Evolutionary conservation across 441 rosid species (phyloP), one percentile per base, ranked within the genome.

Genomic region (Monsonia emarginata): DNA sequence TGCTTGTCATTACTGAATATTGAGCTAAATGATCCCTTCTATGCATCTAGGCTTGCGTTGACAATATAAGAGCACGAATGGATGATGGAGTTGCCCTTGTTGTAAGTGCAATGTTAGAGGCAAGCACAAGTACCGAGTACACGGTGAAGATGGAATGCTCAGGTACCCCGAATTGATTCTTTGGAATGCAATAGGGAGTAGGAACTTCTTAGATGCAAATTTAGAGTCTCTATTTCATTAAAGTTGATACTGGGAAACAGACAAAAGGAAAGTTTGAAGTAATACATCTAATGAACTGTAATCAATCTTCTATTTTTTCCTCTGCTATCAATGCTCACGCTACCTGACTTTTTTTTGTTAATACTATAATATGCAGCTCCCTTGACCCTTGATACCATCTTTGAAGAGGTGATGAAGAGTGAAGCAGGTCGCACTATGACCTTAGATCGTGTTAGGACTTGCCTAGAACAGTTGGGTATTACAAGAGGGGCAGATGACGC

Each of bases 351-450:
- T 13, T 22, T 54, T 22, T 36, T 36, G 14, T 36, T 44, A 38
- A 46, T 54, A 25, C 63, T 68, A 42, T 73, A 36, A 68, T 65
- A 70, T 86, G 72, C 84, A 90, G 96, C 65, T 81, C 80, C 91
- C 1, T 70, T 90, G 74, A 83, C 88, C 8, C 27, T 86, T 60
- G 78, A 81, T 76, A 71, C 95, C 65, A 88, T 90, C 44, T 93
- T 82, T 63, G 96, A 85, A 72, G 98, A 90, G 82, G 88, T 90
- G 67, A 87, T 88, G 78, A 86, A 87, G 80, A 82, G 76, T 69
- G 91, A 84, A 77, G 87, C 76, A 56, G 95, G 91, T 63, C 91
- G 87, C 46, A 77, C 77, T 64, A 81, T 88, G 91, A 83, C 87
- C 48, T 75, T 86, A 64, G 96, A 86, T 74, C 86, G 84, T 78